phyloP scores from a whole-genome alignment of 2,329 filamentous ascomycete species.

The Penicillium hesseltinei region DNA sequence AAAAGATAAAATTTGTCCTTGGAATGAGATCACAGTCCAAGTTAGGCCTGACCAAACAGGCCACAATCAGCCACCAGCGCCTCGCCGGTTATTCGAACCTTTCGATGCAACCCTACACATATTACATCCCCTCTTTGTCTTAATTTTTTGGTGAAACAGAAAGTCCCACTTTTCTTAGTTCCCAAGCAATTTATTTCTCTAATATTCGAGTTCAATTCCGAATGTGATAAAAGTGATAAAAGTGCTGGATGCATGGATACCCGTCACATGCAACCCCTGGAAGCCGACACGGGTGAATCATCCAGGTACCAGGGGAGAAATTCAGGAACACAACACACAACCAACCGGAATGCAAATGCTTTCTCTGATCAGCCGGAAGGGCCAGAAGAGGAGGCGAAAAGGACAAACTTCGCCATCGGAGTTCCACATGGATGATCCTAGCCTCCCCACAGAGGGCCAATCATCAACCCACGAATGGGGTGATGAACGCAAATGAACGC shows the following conservation, averaged over 20 bases:
- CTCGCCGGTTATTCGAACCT: neutral
- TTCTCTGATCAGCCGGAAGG: neutral
- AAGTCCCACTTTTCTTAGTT: neutral
- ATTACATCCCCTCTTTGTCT: neutral
- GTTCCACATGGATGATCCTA: conserved; percentile 9
- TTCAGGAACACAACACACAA: conserved; percentile 1
- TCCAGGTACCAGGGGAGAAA: conserved; percentile 5
- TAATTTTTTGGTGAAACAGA: neutral
- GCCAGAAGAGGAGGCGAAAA: neutral
- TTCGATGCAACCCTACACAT: neutral
- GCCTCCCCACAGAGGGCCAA: conserved; percentile 5
- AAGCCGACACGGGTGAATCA: neutral
- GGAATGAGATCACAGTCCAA: neutral
- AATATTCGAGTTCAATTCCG: neutral
- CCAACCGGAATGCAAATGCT: neutral
- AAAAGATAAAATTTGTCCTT: neutral
- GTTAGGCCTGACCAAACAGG: neutral
- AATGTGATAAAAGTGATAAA: neutral
- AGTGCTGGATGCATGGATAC: neutral
- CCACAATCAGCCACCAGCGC: conserved; percentile 1
- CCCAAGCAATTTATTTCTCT: neutral
- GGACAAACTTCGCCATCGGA: conserved; percentile 1
- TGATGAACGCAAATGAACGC: neutral
- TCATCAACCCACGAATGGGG: neutral
- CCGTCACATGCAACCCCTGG: neutral